phyloP scores from a whole-genome alignment of 768 basidiomycete species.

The Leccinellum luteum region DNA sequence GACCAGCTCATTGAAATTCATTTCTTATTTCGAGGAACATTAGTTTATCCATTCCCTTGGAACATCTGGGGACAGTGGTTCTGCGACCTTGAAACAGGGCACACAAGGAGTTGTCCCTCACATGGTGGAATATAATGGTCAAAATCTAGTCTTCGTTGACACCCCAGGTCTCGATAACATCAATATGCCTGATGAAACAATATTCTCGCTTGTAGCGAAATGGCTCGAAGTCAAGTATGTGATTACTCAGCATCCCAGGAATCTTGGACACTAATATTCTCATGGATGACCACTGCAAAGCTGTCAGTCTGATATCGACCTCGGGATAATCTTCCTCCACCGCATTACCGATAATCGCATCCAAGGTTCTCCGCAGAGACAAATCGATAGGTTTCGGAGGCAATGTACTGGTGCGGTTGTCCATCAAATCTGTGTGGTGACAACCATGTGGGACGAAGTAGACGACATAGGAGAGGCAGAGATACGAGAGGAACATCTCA shows the following conservation, averaged over 20 bases:
- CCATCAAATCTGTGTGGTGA: slow-evolving; percentile 4
- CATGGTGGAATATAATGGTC: neutral
- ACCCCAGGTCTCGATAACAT: slow-evolving; percentile 6
- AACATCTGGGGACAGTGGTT: neutral
- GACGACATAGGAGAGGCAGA: neutral
- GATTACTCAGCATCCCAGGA: neutral
- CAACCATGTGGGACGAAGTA: slow-evolving; percentile 11
- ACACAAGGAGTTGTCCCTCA: neutral
- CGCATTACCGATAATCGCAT: slow-evolving; percentile 9
- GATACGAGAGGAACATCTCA: neutral
- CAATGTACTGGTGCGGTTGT: neutral
- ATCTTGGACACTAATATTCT: neutral
- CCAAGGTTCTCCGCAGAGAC: neutral
- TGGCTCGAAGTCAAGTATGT: neutral
- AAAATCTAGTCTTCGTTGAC: slow-evolving; percentile 2
- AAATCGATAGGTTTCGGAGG: slow-evolving; percentile 1
- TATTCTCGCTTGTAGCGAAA: neutral
- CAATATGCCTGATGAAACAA: neutral
- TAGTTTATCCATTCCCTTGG: slow-evolving; percentile 10
- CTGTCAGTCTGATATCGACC: neutral
- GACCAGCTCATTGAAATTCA: neutral
- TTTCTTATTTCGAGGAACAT: neutral
- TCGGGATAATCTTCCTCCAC: slow-evolving; percentile 7
- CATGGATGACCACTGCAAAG: neutral
- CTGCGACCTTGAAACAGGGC: neutral